Percentiles rank a stretch among this genome's conserved stretches.
Conservation (phyloP, 1,139 yeast genomes). For the Meyerozyma carpophila region DNA sequence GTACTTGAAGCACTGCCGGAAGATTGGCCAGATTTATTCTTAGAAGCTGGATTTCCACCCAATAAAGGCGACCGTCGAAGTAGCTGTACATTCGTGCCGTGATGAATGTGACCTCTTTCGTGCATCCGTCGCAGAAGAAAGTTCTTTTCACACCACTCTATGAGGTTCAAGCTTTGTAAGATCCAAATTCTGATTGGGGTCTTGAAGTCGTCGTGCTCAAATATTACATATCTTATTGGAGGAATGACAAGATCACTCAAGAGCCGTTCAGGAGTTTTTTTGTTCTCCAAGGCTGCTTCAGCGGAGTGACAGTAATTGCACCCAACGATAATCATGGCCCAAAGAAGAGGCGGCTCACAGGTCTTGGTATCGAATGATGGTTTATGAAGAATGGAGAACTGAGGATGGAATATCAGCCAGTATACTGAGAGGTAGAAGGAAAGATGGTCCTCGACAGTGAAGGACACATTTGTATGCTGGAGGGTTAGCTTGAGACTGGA, state of each 20-base stretch:
- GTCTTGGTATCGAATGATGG: slow-evolving; percentile 10
- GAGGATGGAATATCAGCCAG: slow-evolving; percentile 11
- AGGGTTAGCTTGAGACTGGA: slow-evolving; percentile 18
- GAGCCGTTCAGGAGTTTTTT: not conserved
- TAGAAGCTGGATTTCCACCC: slow-evolving; percentile 56
- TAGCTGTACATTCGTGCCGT: slow-evolving; percentile 70
- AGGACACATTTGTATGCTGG: slow-evolving; percentile 11
- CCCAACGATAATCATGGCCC: slow-evolving; percentile 12
- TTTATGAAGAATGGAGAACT: slow-evolving; percentile 10
- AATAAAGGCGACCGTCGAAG: slow-evolving; percentile 68
- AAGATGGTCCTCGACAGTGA: slow-evolving; percentile 3
- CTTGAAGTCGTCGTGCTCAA: slow-evolving; percentile 53
- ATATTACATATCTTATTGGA: slow-evolving; percentile 26
- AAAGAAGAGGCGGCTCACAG: slow-evolving; percentile 9
- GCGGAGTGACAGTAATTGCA: slow-evolving; percentile 8
- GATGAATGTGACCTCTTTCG: slow-evolving; percentile 73
- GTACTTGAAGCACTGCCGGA: slow-evolving; percentile 24
- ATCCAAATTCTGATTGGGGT: slow-evolving; percentile 62
- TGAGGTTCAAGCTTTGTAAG: slow-evolving; percentile 54
- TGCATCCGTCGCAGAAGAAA: slow-evolving; percentile 55
- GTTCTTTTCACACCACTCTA: slow-evolving; percentile 67
- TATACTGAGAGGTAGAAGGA: slow-evolving; percentile 10
- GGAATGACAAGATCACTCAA: slow-evolving; percentile 7
- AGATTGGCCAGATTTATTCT: slow-evolving; percentile 13
- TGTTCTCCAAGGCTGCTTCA: not conserved